Percentiles rank a stretch among this genome's conserved stretches.
These are phyloP conservation scores for Arabidopsis suecica DNA, from an alignment of 345 rosid genomes.

Conservation along the genomic window DNA sequence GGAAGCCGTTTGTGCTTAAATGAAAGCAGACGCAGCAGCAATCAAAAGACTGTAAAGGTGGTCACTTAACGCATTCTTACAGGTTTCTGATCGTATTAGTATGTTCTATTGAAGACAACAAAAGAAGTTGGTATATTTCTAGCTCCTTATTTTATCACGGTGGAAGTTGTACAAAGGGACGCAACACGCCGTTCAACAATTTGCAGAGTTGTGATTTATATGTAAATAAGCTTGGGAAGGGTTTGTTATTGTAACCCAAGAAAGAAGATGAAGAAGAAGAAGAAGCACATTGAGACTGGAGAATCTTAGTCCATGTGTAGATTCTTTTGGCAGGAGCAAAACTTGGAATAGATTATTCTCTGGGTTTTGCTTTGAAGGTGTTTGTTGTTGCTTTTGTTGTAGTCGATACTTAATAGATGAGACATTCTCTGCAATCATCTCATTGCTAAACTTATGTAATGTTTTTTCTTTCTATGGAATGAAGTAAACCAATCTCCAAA, in stretches of 20 bases:
- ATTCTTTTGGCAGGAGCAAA: constrained; percentile 35
- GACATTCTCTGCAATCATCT: constrained; percentile 44
- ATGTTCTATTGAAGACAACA: constrained; percentile 32
- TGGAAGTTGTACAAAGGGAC: constrained; percentile 78
- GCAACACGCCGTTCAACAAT: constrained; percentile 57
- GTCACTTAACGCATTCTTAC: constrained; percentile 35
- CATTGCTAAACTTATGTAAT: constrained; percentile 37
- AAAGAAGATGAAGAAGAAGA: constrained; percentile 32
- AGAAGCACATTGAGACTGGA: constrained; percentile 65
- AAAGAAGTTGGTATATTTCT: constrained; percentile 44
- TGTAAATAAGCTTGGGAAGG: constrained; percentile 32
- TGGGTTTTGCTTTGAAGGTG: constrained; percentile 26
- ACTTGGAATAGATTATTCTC: constrained; percentile 28
- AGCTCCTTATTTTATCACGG: constrained; percentile 49
- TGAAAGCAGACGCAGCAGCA: constrained; percentile 20
- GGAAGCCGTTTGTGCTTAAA: constrained; percentile 83
- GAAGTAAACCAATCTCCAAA: no score
- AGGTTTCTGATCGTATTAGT: constrained; percentile 35
- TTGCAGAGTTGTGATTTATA: constrained; percentile 51
- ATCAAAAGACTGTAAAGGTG: constrained; percentile 28
- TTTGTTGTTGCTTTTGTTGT: constrained; percentile 17
- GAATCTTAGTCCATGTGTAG: constrained; percentile 64
- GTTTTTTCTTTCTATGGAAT: constrained; percentile 6
- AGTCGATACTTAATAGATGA: not conserved
- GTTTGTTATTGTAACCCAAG: constrained; percentile 31